phyloP scores from a whole-genome alignment of 1,284 basidiomycete species.

The Apiotrichum porosum region DNA sequence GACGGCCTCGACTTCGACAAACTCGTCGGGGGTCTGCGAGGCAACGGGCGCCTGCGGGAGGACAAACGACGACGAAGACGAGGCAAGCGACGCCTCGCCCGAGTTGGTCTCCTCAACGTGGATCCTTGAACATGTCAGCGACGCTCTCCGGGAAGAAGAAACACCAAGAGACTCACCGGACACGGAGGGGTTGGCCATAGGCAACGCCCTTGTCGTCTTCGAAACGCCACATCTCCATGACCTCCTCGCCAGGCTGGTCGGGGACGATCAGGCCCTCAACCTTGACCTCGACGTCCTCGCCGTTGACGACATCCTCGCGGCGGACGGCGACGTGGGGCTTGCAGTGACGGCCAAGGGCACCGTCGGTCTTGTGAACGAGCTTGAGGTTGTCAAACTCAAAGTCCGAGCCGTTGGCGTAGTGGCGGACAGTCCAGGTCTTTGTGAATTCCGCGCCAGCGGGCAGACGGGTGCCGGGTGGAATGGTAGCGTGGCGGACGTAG shows the following conservation, averaged over 20 bases:
- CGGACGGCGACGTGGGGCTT: conserved; percentile 15
- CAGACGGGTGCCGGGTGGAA: conserved; percentile 31
- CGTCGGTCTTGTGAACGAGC: conserved; percentile 27
- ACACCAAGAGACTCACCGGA: conserved; percentile 37
- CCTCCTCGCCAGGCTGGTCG: conserved; percentile 30
- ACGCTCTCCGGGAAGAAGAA: no score
- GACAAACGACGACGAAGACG: conserved; percentile 31
- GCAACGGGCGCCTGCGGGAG: conserved; percentile 8
- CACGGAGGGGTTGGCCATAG: conserved; percentile 41
- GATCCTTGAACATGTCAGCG: conserved; percentile 17
- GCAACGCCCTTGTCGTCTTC: conserved; percentile 35
- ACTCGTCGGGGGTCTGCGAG: conserved; percentile 1
- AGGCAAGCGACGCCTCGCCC: conserved; percentile 20
- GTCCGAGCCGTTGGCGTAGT: conserved; percentile 39
- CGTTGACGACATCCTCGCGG: conserved; percentile 28
- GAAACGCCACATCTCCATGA: conserved; percentile 41
- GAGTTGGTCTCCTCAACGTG: conserved; percentile 24
- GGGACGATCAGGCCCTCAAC: conserved; percentile 38
- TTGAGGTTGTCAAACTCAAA: conserved; percentile 31
- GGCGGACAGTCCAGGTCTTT: conserved; percentile 42
- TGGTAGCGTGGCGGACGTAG: conserved; percentile 41
- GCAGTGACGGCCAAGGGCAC: conserved; percentile 19
- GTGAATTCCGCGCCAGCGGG: conserved; percentile 43
- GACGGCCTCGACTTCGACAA: conserved; percentile 1
- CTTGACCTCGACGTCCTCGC: conserved; percentile 30